Conservation (phyloP, 176 grass and related monocot species). For the Oryza glaberrima region DNA sequence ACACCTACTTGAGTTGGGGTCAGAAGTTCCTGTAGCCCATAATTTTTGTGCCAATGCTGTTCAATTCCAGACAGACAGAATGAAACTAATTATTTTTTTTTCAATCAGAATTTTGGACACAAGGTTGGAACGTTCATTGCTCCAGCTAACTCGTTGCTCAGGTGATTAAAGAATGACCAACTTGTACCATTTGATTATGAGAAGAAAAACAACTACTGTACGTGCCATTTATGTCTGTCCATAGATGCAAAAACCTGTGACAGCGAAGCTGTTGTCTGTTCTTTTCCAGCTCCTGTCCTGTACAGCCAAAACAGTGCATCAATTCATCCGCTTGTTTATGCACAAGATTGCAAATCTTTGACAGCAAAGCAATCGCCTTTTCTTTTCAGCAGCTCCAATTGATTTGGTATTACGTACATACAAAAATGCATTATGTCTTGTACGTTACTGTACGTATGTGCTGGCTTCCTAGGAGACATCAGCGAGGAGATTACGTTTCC, state of each 20-base stretch:
- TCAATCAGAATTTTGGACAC: background rate
- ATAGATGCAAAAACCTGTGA: background rate
- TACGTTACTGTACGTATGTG: conserved; percentile 36
- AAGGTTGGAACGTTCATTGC: background rate
- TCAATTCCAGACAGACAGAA: background rate
- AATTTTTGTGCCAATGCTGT: background rate
- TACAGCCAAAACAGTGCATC: conserved; percentile 26
- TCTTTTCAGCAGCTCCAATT: background rate
- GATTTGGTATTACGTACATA: background rate
- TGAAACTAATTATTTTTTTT: background rate
- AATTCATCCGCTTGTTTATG: conserved; percentile 13
- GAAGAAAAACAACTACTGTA: background rate
- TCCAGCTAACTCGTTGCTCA: background rate
- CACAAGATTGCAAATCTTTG: background rate
- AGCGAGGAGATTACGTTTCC: background rate
- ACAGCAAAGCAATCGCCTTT: conserved; percentile 21
- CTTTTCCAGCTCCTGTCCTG: conserved; percentile 9
- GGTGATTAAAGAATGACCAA: background rate
- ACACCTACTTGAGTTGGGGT: background rate
- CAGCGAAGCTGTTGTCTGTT: background rate
- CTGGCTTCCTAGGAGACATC: conserved; percentile 8
- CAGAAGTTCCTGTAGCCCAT: background rate
- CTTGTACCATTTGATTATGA: background rate
- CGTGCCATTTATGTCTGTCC: background rate
- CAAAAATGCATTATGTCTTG: conserved; percentile 1